Conservation (phyloP, 1,284 basidiomycete species). For the Bjerkandera adusta region DNA sequence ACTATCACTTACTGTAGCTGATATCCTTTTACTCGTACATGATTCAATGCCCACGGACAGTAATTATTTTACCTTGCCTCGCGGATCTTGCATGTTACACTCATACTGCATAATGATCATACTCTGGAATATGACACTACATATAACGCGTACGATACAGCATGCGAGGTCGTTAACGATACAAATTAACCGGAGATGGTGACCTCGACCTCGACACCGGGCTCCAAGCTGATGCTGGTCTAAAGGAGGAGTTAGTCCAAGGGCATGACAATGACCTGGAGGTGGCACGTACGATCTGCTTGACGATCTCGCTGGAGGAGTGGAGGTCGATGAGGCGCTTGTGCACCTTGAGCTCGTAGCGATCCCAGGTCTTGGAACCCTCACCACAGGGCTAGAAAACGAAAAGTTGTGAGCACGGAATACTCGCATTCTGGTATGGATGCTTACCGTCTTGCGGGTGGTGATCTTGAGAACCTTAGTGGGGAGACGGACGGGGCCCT, state of each 20-base stretch:
- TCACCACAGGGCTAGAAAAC: constrained; percentile 91
- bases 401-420: background rate
- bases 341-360: constrained; percentile 99
- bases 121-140: background rate
- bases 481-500: constrained; percentile 98
- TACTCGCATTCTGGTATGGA: background rate
- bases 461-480: constrained; percentile 99
- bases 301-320: constrained; percentile 98
- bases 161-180: background rate
- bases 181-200: constrained; percentile 77
- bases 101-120: too few relatives aligned
- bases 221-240: constrained; percentile 98
- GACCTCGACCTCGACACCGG: constrained; percentile 99
- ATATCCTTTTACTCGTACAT: constrained; percentile 1
- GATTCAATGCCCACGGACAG: too few relatives aligned
- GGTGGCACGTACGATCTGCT: constrained; percentile 88
- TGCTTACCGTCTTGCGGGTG: constrained; percentile 92
- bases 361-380: constrained; percentile 99
- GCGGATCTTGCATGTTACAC: constrained; percentile 1
- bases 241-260: constrained; percentile 30
- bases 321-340: constrained; percentile 99
- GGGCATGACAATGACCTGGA: background rate
- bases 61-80: too few relatives aligned
- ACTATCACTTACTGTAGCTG: too few relatives aligned
- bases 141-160: background rate